Percentiles rank a stretch among this genome's conserved stretches.
Conservation (phyloP, 2,329 filamentous ascomycete genomes). For the Cercospora nicotianae region DNA sequence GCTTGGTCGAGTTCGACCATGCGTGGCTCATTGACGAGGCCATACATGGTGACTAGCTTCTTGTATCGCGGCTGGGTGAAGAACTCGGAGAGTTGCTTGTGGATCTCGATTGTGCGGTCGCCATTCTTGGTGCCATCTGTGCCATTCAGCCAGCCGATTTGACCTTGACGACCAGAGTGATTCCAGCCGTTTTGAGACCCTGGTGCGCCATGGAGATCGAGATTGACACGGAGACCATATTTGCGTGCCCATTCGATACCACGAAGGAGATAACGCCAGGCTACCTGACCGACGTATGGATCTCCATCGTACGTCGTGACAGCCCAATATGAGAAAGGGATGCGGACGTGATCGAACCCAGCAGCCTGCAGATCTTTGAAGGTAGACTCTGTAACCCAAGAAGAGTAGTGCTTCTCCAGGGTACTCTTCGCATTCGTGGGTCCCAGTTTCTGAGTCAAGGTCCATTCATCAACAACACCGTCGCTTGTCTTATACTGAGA, state of each 20-base stretch:
- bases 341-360: slow-evolving; percentile 94
- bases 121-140: slow-evolving; percentile 75
- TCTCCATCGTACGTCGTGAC: slow-evolving; percentile 81
- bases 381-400: slow-evolving; percentile 79
- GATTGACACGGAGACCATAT: slow-evolving; percentile 86
- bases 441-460: slow-evolving; percentile 70
- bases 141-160: slow-evolving; percentile 88
- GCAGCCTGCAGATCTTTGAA: slow-evolving; percentile 83
- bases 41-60: slow-evolving; percentile 90
- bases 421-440: slow-evolving; percentile 60
- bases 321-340: slow-evolving; percentile 94
- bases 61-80: slow-evolving; percentile 92
- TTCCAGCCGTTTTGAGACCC: slow-evolving; percentile 98
- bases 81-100: slow-evolving; percentile 83
- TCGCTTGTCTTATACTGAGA: slow-evolving; percentile 60
- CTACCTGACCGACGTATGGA: slow-evolving; percentile 80
- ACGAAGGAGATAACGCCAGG: slow-evolving; percentile 90
- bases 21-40: slow-evolving; percentile 88
- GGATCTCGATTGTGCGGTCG: slow-evolving; percentile 80
- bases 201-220: slow-evolving; percentile 88
- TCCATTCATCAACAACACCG: slow-evolving; percentile 85
- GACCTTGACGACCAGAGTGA: slow-evolving; percentile 80
- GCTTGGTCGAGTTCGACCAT: slow-evolving; percentile 67
- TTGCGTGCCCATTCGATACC: slow-evolving; percentile 92
- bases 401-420: slow-evolving; percentile 88